Percentiles rank a stretch among this genome's conserved stretches.
These are phyloP conservation scores for Apophysomyces sp. DNA, from an alignment of 371 early-diverging fungal species.

Conservation along the genomic window DNA sequence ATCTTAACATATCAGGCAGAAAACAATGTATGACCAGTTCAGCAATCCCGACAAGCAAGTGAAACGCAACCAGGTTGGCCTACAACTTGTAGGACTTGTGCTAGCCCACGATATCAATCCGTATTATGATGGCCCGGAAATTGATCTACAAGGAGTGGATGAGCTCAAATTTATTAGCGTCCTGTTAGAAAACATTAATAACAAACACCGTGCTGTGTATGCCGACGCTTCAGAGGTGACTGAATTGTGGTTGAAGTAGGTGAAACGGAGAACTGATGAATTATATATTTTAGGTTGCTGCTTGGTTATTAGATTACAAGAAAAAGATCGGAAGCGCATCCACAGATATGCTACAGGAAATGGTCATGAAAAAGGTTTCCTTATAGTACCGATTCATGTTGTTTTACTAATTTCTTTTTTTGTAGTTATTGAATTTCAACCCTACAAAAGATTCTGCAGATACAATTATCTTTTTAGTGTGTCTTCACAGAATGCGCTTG, in stretches of 20 bases:
- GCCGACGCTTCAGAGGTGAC: constrained; percentile 56
- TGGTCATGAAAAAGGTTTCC: constrained; percentile 29
- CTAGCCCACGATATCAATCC: constrained; percentile 51
- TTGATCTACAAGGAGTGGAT: constrained; percentile 36
- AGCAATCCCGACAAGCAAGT: constrained; percentile 24
- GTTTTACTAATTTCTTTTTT: not conserved
- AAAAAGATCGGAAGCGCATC: not conserved
- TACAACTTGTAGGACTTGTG: constrained; percentile 54
- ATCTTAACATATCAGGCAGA: constrained; percentile 20
- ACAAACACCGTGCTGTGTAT: constrained; percentile 35
- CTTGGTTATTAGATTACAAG: constrained; percentile 6
- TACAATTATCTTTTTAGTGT: constrained; percentile 25
- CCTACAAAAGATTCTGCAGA: not conserved
- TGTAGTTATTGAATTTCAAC: not conserved
- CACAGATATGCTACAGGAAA: constrained; percentile 15
- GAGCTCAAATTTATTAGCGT: constrained; percentile 44
- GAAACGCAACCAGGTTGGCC: constrained; percentile 40
- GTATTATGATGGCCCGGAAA: constrained; percentile 39
- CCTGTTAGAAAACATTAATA: constrained; percentile 39
- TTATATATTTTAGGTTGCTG: not conserved
- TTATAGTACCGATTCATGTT: not conserved
- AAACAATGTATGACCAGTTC: constrained; percentile 43
- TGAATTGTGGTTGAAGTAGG: constrained; percentile 35
- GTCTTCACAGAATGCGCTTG: constrained; percentile 44
- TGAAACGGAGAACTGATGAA: not conserved